Evolutionary conservation across 805 yeast species (phyloP).

Genomic region (Metschnikowia peoriensis): DNA sequence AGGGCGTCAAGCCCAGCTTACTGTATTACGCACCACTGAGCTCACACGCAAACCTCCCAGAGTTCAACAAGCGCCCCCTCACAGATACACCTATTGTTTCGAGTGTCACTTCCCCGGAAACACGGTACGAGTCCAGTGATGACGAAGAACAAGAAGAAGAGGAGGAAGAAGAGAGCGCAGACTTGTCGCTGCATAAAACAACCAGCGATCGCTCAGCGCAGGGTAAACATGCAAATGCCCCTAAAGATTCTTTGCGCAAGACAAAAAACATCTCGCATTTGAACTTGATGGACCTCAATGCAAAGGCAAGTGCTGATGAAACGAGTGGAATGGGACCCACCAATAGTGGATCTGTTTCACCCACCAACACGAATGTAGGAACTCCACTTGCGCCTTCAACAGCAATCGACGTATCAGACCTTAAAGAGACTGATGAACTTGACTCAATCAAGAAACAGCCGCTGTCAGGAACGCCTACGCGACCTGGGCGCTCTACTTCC

Average conservation of each 20-base stretch:
- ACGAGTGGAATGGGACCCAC: slow-evolving; percentile 6
- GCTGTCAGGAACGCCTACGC: not conserved
- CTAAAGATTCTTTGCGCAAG: slow-evolving; percentile 18
- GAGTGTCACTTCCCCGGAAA: slow-evolving; percentile 52
- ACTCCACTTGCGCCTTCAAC: slow-evolving; percentile 8
- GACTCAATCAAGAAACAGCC: not conserved
- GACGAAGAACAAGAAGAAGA: slow-evolving; percentile 20
- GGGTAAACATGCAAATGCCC: slow-evolving; percentile 1
- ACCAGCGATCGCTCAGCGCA: slow-evolving; percentile 8
- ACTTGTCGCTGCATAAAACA: slow-evolving; percentile 9
- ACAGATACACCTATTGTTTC: slow-evolving; percentile 74
- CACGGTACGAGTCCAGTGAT: slow-evolving; percentile 29
- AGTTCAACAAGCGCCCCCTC: slow-evolving; percentile 67
- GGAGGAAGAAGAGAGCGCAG: not conserved
- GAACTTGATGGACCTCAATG: slow-evolving; percentile 33
- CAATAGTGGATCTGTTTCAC: slow-evolving; percentile 22
- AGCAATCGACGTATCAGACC: slow-evolving; percentile 1
- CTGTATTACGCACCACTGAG: slow-evolving; percentile 12
- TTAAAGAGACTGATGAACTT: slow-evolving; percentile 1
- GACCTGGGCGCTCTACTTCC: slow-evolving; percentile 1
- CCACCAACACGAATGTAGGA: slow-evolving; percentile 15
- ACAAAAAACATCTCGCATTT: slow-evolving; percentile 41
- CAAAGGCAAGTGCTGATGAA: slow-evolving; percentile 12
- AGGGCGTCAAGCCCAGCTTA: slow-evolving; percentile 14
- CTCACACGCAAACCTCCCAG: slow-evolving; percentile 40